phyloP scores from a whole-genome alignment of 2,329 filamentous ascomycete genomes.

The Fusarium sp. region DNA sequence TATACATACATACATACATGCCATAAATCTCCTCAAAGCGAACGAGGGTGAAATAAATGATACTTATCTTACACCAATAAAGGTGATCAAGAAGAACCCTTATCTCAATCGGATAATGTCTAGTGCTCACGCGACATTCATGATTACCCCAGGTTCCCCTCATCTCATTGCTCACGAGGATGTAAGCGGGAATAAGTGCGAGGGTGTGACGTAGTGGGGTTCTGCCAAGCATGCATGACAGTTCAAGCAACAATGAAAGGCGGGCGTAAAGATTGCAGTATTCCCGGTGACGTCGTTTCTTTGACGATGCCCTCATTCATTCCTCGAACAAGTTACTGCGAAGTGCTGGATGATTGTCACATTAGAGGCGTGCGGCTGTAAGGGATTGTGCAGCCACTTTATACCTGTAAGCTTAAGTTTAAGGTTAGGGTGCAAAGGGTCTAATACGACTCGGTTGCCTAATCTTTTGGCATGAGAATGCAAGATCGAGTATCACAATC shows the following conservation, averaged over 20 bases:
- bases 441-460: neutral
- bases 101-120: no score
- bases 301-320: neutral
- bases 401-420: conserved; percentile 21
- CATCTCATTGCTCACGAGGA: neutral
- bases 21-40: no score
- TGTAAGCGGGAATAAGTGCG: neutral
- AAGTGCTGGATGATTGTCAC: neutral
- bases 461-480: neutral
- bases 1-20: no score
- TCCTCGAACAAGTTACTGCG: rapidly evolving
- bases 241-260: neutral
- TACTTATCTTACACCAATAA: no score
- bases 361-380: neutral
- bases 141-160: neutral
- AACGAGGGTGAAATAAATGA: no score
- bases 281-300: neutral
- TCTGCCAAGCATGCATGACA: neutral
- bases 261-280: neutral
- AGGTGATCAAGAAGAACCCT: no score
- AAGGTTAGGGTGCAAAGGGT: conserved; percentile 1
- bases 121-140: neutral
- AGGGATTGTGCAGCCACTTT: neutral
- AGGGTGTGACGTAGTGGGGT: neutral
- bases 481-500: neutral